Conservation (phyloP, 1,284 basidiomycete species). For the Marasmius sp. region DNA sequence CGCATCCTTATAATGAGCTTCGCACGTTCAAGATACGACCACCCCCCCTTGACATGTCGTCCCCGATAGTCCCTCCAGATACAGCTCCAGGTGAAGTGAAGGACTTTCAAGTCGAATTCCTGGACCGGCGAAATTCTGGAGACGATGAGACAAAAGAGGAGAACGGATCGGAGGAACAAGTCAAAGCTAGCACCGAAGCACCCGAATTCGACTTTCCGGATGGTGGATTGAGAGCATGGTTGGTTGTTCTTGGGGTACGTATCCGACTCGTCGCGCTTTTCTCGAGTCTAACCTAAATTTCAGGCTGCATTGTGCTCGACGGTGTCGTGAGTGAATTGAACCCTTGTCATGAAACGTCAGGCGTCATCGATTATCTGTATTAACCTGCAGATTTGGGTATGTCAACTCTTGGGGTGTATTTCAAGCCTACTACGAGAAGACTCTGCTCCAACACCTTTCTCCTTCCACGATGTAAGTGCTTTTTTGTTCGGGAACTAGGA, state of each 20-base stretch:
- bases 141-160: no score
- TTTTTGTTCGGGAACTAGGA: no score
- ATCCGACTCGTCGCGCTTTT: neutral
- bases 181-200: neutral
- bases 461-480: neutral
- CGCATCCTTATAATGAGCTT: no score
- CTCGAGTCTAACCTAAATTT: neutral
- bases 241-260: conserved; percentile 7
- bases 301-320: neutral
- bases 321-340: neutral
- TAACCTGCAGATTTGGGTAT: conserved; percentile 1
- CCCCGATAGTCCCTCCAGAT: no score
- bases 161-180: no score
- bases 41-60: no score
- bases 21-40: no score
- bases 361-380: neutral
- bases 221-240: conserved; percentile 5
- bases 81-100: no score
- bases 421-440: neutral
- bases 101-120: no score
- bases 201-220: neutral
- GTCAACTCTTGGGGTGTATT: conserved; percentile 7
- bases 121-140: no score
- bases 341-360: neutral
- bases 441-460: neutral